Conservation (phyloP, 768 basidiomycete species). For the Rhizopogon vinicolor region DNA sequence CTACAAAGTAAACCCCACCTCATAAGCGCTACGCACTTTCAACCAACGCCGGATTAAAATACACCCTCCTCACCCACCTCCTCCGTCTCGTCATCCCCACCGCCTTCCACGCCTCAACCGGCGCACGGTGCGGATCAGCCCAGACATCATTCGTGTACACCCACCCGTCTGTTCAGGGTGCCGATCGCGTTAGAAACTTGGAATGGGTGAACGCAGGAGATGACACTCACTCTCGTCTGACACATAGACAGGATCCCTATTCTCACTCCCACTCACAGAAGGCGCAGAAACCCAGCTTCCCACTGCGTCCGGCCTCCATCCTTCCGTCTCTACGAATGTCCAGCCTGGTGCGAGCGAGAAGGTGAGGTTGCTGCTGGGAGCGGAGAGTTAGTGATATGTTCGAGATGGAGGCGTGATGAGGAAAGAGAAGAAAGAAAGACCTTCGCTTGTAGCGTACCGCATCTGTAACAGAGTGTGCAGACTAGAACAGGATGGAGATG, state of each 20-base stretch:
- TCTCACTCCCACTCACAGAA: neutral
- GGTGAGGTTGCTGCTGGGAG: constrained; percentile 70
- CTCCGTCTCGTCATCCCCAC: constrained; percentile 58
- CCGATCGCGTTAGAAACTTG: neutral
- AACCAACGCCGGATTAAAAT: neutral
- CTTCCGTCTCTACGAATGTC: constrained; percentile 71
- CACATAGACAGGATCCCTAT: constrained; percentile 8
- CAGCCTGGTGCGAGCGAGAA: constrained; percentile 74
- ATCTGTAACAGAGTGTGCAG: too few relatives aligned
- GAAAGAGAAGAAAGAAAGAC: too few relatives aligned
- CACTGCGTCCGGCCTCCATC: constrained; percentile 66
- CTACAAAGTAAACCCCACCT: too few relatives aligned
- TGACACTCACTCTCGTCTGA: constrained; percentile 24
- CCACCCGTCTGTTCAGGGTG: constrained; percentile 57
- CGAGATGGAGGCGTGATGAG: neutral
- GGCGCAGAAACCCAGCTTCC: constrained; percentile 46
- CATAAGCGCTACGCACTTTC: too few relatives aligned
- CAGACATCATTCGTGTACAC: constrained; percentile 78
- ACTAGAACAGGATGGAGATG: too few relatives aligned
- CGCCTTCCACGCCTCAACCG: constrained; percentile 39
- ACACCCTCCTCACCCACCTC: constrained; percentile 71
- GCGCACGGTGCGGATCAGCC: constrained; percentile 43
- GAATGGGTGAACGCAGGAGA: constrained; percentile 3
- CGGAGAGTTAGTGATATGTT: constrained; percentile 3
- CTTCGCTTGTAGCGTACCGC: too few relatives aligned